Conservation (phyloP, 257 asterid species). For the Vinca minor region DNA sequence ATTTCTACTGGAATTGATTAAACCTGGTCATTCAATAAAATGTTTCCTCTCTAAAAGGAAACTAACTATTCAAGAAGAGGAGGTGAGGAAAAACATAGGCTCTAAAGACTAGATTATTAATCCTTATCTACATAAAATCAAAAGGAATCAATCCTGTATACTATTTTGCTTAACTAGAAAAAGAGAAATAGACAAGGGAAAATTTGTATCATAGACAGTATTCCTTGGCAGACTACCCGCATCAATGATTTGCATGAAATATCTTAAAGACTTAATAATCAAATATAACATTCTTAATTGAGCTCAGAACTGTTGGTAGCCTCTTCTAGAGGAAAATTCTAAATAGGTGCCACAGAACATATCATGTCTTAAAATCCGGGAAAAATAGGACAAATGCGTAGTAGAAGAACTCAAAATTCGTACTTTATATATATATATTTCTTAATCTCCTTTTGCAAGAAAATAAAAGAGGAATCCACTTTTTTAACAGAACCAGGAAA, state of each 20-base stretch:
- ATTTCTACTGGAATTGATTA: neutral
- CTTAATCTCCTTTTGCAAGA: neutral
- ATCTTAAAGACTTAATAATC: neutral
- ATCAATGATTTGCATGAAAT: neutral
- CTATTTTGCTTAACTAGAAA: neutral
- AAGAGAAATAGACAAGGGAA: neutral
- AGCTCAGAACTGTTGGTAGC: too few relatives aligned
- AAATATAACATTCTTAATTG: too few relatives aligned
- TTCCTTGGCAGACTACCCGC: neutral
- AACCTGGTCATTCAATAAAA: neutral
- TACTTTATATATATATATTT: neutral
- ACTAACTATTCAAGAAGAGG: neutral
- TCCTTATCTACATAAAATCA: neutral
- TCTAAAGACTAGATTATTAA: neutral
- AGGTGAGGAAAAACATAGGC: neutral
- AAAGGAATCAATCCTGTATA: neutral
- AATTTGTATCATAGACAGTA: neutral
- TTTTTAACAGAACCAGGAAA: neutral
- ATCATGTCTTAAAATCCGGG: too few relatives aligned
- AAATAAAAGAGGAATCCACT: neutral
- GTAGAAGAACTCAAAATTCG: neutral
- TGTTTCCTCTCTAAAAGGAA: neutral
- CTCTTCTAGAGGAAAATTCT: too few relatives aligned
- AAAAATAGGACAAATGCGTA: too few relatives aligned
- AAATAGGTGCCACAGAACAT: too few relatives aligned